Evolutionary conservation across 345 rosid species (phyloP), one percentile per base, ranked within the genome.

Genomic region (Dipteronia sinensis): DNA sequence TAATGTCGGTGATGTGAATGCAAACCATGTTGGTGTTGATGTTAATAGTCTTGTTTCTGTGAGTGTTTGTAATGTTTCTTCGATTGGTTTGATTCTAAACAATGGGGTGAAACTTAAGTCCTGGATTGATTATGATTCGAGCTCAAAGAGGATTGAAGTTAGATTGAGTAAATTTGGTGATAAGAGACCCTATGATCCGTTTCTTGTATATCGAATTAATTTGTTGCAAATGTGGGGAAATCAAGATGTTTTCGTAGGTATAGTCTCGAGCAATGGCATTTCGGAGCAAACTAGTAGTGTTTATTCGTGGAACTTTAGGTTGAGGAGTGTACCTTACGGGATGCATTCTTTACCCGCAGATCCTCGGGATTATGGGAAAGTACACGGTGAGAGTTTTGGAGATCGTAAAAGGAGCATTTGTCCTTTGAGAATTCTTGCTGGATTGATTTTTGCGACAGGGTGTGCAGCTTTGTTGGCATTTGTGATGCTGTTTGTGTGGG

Each of bases 111-210:
- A 73, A 20, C 47, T 89, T 77, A 85, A 78, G 72, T 81, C 91
- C 2, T 90, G 94, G 91, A 61, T 89, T 51, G 89, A 87, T 77
- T 90, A 86, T 71, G 88, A 87, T 76, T 80, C 87, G 25, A 81
- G 73, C 71, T 86, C 85, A 16, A 89, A 82, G 74, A 78, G 80
- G 68, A 77, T 90, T 56, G 88, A 86, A 77, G 69, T 89, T 76
- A 81, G 91, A 76, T 72, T 90, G 71, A 72, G 88, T 77, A 80
- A 78, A 79, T 82, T 80, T 10, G 65, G 76, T 46, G 86, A 81
- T 4, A 72, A 70, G 3, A 85, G 88, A 63, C 92, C 91, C 10
- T 70, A 51, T 56, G 71, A 71, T 68, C 91, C 92, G 1, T 5
- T 86, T 49, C 69, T 85, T 31, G 80, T 82, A 3, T 78, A 69